These are phyloP conservation scores for Cynara cardunculus DNA, from an alignment of 129 eudicot species.

Conservation along the genomic window DNA sequence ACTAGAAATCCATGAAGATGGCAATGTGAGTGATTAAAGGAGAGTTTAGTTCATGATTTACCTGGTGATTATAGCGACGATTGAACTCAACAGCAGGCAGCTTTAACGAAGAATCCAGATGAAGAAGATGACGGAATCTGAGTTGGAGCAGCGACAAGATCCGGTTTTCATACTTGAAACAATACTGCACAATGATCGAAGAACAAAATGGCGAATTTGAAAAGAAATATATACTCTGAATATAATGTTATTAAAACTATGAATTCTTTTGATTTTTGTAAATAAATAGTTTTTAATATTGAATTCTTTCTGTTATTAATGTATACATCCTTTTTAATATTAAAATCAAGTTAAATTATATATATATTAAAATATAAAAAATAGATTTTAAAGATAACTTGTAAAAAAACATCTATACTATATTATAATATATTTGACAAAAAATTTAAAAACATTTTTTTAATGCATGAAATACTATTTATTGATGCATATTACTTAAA, in stretches of 20 bases:
- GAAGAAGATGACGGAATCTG: conserved; percentile 23
- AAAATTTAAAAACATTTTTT: no score
- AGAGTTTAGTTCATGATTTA: conserved; percentile 18
- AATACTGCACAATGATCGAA: conserved; percentile 15
- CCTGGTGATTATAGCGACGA: conserved; percentile 21
- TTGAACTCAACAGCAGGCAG: background rate
- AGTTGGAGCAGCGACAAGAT: conserved; percentile 32
- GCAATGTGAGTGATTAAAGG: conserved; percentile 18
- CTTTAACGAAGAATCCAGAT: background rate
- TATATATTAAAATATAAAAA: no score
- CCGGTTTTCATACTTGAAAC: conserved; percentile 18
- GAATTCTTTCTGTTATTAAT: no score
- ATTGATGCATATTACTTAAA: no score
- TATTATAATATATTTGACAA: no score
- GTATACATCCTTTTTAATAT: no score
- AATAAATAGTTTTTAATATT: no score
- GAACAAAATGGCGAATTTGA: conserved; percentile 18
- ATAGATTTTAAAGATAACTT: no score
- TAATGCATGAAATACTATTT: no score
- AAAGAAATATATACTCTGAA: background rate
- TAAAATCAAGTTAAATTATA: no score
- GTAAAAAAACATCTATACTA: no score
- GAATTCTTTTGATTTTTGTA: no score
- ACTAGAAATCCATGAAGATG: background rate
- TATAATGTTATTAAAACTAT: background rate